These are phyloP conservation scores for Drechslerella coelobrocha DNA, from an alignment of 2,329 filamentous ascomycete species.

Conservation along the genomic window DNA sequence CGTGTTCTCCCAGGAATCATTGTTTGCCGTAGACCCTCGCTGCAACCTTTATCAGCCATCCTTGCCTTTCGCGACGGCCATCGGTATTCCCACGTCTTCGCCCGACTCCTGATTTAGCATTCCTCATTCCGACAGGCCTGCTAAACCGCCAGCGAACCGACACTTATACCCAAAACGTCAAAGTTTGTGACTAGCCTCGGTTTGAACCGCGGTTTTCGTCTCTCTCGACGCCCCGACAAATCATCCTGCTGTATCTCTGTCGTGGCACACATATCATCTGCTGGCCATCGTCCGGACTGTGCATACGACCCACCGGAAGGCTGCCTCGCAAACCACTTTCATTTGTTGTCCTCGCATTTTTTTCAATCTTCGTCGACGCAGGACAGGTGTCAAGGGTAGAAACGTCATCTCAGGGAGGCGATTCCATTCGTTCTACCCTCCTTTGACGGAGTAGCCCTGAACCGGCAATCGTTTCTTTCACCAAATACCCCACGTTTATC, in stretches of 20 bases:
- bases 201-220: background rate
- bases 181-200: background rate
- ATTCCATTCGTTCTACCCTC: slow-evolving; percentile 48
- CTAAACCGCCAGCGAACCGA: slow-evolving; percentile 1
- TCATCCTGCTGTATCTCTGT: slow-evolving; percentile 37
- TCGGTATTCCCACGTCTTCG: background rate
- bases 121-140: background rate
- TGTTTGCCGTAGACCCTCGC: background rate
- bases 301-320: slow-evolving; percentile 28
- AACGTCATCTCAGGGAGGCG: slow-evolving; percentile 46
- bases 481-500: slow-evolving; percentile 12
- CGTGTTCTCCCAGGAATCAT: background rate
- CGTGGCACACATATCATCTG: slow-evolving; percentile 37
- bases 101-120: slow-evolving; percentile 2
- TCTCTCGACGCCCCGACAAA: slow-evolving; percentile 27
- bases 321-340: slow-evolving; percentile 13
- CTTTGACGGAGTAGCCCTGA: slow-evolving; percentile 50
- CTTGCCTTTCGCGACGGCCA: background rate
- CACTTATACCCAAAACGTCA: background rate
- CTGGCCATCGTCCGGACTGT: slow-evolving; percentile 19
- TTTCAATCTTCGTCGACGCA: slow-evolving; percentile 25
- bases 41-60: background rate
- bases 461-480: slow-evolving; percentile 11
- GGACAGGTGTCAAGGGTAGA: slow-evolving; percentile 45
- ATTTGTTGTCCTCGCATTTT: slow-evolving; percentile 25